Base-by-base conservation (phyloP, 2,329 filamentous ascomycete species). In the Exophiala sideris region DNA sequence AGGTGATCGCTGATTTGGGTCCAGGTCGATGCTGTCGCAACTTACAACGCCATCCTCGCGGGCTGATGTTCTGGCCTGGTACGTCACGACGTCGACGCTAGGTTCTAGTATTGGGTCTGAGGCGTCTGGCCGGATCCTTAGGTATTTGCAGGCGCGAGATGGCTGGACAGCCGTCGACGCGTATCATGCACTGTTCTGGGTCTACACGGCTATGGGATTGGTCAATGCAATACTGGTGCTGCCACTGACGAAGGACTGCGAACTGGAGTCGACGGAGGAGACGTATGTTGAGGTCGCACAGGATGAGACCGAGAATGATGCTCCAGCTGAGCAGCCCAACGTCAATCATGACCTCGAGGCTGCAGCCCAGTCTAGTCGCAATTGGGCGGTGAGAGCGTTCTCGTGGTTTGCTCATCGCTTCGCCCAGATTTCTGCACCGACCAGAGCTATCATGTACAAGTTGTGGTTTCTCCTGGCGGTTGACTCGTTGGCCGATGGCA, bases 401-500 rank as follows among this genome's bases (percentile, higher is more conserved):
- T 40, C 36, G n/a, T 61, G 53, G 55, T 48, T 62, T 40, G 52
- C 49, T 6, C 44, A 21, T 11, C 41, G 41, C 2, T 72, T 83
- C 36, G 70, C 78, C 1, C 73, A 81, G 56, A 85, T 87, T 48
- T 86, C 84, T 0, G 66, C 70, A 1, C 70, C 78, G 11, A 85
- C 84, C 0, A 75, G 79, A 10, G 74, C 72, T 1, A 75, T 82
- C 63, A 84, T 87, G 78, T 81, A 80, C 67, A 81, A 81, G 47
- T 71, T 87, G 3, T 87, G 84, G 82, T 78, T 85, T 54, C 75
- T 87, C 6, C 74, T 88, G 8, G 77, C 79, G 18, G 72, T 87
- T 20, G 85, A 87, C 68, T 83, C 82, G 2, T 72, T 86, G 8
- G 82, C 84, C 11, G 83, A 86, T 61, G 83, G 84, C 20, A 86